Evolutionary conservation across 352 stramenopile species (phyloP), one percentile per base, ranked within the genome.

Genomic region (Thalassiosira mediterranea): DNA sequence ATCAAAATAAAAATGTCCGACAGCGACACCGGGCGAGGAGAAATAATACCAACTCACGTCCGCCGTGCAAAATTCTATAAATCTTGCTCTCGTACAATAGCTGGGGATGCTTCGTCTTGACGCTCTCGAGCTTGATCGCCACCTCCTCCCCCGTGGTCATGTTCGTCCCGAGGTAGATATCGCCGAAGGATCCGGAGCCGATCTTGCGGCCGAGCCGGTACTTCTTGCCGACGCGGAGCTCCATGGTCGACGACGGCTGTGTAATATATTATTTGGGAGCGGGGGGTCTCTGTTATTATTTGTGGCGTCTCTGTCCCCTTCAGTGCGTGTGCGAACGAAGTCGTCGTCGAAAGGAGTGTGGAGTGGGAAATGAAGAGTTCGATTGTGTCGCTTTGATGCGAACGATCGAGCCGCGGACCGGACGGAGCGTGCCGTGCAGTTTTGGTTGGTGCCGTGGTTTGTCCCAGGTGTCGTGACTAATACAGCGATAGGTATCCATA

Each of bases 31-130:
- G n/a, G 17, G 2, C 4, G n/a, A 23, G 26, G 23, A 54, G n/a
- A 60, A 67, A 51, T 25, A 49, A 62, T 28, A 47, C 2, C 5
- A 1, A 97, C 95, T 94, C 93, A 98, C 96, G 84, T 90, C 97
- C 97, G 54, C 97, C 97, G 80, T 98, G 96, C n/a, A 99, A 90
- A 72, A 99, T 98, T 58, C 98, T 94, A 93, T 99, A 99, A 84
- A 99, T 98, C 92, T 99, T 99, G 66, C 95, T 98, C 84, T 99
- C 97, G 81, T 99, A 99, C 4, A 99, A 83, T 17, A 99, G 89
- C 93, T 99, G 97, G 1, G 93, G 93, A 80, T 96, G 91, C 72
- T 95, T 96, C 17, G 91, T 96, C 66, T 98, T 98, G 40, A 98
- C 95, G 17, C 91, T 97, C 86, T 99, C 97, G 25, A 99, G 91